A percentile compares a stretch with the other conserved stretches of the same genome.
Conservation (phyloP, 495 filamentous ascomycete genomes). For the Glarea lozoyensis region DNA sequence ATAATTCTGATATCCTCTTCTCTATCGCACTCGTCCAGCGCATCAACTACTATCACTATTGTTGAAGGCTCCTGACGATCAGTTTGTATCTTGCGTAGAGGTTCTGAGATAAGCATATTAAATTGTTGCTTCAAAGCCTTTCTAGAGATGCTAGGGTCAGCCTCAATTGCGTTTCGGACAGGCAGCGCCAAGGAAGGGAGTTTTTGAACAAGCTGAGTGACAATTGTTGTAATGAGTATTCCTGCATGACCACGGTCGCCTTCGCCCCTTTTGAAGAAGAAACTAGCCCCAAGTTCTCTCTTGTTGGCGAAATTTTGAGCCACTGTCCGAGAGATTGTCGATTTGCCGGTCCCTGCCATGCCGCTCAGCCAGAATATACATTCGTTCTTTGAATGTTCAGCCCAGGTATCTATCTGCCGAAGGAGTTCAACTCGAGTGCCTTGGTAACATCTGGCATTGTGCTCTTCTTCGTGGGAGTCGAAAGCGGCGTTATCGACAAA, state of each 20-base stretch:
- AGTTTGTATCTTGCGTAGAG: too few species aligned
- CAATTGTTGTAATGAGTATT: constrained; percentile 7
- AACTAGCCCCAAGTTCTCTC: constrained; percentile 7
- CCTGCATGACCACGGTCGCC: constrained; percentile 13
- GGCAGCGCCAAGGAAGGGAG: constrained; percentile 2
- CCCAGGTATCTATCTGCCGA: constrained; percentile 17
- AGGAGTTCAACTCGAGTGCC: constrained; percentile 23
- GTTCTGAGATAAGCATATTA: too few species aligned
- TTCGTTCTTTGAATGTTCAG: constrained; percentile 1
- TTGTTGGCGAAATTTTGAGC: constrained; percentile 1
- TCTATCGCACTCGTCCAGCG: too few species aligned
- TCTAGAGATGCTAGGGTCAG: too few species aligned
- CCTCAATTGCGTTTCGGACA: too few species aligned
- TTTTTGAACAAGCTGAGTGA: constrained; percentile 4
- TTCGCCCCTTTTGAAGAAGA: constrained; percentile 10
- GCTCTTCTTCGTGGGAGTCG: constrained; percentile 22
- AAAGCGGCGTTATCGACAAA: constrained; percentile 5
- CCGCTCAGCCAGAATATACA: constrained; percentile 27
- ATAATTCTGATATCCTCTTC: too few species aligned
- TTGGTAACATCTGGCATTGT: constrained; percentile 20
- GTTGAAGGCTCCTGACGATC: too few species aligned
- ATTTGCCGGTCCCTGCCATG: too few species aligned
- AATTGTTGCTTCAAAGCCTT: too few species aligned
- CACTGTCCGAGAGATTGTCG: constrained; percentile 18
- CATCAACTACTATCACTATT: too few species aligned